Evolutionary conservation across 805 yeast species (phyloP), one percentile per base, ranked within the genome.

Genomic region (Lachancea meyersii): DNA sequence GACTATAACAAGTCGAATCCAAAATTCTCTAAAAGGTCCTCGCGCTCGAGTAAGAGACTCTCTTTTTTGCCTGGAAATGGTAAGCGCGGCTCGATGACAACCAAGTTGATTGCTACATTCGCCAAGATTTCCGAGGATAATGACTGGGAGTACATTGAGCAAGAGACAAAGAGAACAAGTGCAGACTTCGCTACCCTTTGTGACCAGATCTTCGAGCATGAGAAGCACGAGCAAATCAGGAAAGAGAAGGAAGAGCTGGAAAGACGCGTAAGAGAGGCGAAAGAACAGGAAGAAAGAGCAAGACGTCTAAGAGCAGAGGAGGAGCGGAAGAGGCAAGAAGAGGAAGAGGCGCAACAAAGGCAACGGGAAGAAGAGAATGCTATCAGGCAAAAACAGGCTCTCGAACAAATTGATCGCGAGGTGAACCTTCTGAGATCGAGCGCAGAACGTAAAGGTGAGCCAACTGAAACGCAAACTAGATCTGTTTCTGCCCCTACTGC

Each of bases 111-210:
- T 46, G 75, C 87, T 1, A 79, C 87, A 0, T 83, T 83, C 60
- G 86, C 91, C 26, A 81, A 79, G 56, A 64, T 83, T 47, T 72
- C 86, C 3, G 82, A 79, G 44, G 72, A 69, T 42, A 70, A 74
- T 32, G 83, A 78, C 47, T 77, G 86, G 79, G 83, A 79, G 52
- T 75, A 75, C 52, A 75, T 82, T 61, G 85, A 81, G 53, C 78
- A 75, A 53, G 86, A 79, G 58, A 80, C 87, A 5, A 81, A 76
- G 62, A 72, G 93, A 61, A 81, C 89, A 1, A 79, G 86, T 28
- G 79, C 86, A 13, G 84, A 83, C 48, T 83, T 83, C 68, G 93
- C 88, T 10, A 75, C 83, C 2, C 67, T 83, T 33, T 81, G 87
- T 68, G 91, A 83, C 64, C 79, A 77, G 61, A 77, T 83, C 45